Evolutionary conservation across 495 filamentous ascomycete species (phyloP).

Genomic region (Lindgomyces ingoldianus): DNA sequence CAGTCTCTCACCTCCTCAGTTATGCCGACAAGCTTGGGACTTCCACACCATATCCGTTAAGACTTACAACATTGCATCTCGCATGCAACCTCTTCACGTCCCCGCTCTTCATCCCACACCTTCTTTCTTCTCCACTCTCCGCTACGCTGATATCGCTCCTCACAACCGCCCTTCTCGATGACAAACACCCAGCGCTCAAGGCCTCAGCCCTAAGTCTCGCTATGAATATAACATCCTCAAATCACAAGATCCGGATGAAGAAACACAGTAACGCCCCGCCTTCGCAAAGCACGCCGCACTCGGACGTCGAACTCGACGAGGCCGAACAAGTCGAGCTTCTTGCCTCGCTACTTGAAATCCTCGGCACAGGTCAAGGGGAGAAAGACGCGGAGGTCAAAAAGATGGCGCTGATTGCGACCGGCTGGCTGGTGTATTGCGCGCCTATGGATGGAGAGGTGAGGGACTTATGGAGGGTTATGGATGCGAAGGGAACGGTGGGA

Average conservation of each 20-base stretch:
- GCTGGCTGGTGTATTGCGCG: constrained; percentile 69
- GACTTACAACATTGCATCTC: constrained; percentile 73
- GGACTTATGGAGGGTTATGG: constrained; percentile 73
- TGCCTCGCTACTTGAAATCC: constrained; percentile 74
- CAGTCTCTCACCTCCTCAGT: constrained; percentile 64
- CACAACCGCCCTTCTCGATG: constrained; percentile 58
- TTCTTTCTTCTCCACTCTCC: constrained; percentile 41
- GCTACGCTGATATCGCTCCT: constrained; percentile 51
- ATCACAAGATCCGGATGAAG: constrained; percentile 63
- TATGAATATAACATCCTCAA: constrained; percentile 75
- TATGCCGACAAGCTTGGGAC: constrained; percentile 53
- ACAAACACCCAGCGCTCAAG: constrained; percentile 55
- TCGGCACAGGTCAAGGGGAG: constrained; percentile 65
- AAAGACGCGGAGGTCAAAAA: constrained; percentile 69
- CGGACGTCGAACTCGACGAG: constrained; percentile 54
- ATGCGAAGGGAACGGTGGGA: constrained; percentile 60
- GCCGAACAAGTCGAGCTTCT: constrained; percentile 75
- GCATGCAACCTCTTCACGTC: constrained; percentile 65
- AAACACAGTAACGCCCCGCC: constrained; percentile 53
- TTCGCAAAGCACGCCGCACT: neutral
- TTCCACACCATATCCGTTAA: constrained; percentile 71
- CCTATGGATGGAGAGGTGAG: constrained; percentile 68
- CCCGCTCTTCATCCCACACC: constrained; percentile 45
- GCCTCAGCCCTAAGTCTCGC: constrained; percentile 80
- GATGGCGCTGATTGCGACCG: constrained; percentile 71